A percentile compares a stretch with the other conserved stretches of the same genome.
phyloP scores from a whole-genome alignment of 345 rosid genomes.

The Zanthoxylum bungeanum region DNA sequence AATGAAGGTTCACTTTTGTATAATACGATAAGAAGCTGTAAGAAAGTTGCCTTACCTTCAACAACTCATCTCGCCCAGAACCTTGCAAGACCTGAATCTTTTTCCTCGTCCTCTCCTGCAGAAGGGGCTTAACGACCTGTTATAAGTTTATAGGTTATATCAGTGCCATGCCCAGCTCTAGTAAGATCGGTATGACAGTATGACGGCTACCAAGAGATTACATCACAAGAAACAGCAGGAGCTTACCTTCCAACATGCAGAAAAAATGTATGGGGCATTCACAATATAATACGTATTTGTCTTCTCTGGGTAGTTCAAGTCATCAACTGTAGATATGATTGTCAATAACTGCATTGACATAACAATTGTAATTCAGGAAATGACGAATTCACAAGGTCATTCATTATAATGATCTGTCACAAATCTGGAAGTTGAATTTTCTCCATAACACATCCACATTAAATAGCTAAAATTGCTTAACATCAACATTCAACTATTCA shows the following conservation, averaged over 20 bases:
- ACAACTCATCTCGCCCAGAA: constrained; percentile 70
- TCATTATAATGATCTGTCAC: background rate
- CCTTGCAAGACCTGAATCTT: constrained; percentile 81
- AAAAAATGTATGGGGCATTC: constrained; percentile 88
- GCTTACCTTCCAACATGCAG: constrained; percentile 89
- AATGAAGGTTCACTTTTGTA: constrained; percentile 1
- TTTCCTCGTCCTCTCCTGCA: constrained; percentile 90
- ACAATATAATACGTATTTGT: constrained; percentile 81
- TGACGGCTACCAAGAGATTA: background rate
- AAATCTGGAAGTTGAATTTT: background rate
- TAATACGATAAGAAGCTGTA: background rate
- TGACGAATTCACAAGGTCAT: background rate
- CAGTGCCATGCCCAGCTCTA: background rate
- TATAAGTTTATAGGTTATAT: constrained; percentile 10
- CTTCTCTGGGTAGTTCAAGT: constrained; percentile 96
- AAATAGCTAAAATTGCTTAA: constrained; percentile 1
- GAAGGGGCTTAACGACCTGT: constrained; percentile 89
- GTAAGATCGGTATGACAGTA: background rate
- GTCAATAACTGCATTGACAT: constrained; percentile 72
- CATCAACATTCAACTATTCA: background rate
- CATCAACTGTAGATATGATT: constrained; percentile 77
- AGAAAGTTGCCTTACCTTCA: constrained; percentile 49
- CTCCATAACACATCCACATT: background rate
- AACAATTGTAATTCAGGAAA: background rate
- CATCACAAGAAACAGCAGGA: background rate